Evolutionary conservation across 108 stramenopile species (phyloP).

Genomic region (Cyclotella cryptica): DNA sequence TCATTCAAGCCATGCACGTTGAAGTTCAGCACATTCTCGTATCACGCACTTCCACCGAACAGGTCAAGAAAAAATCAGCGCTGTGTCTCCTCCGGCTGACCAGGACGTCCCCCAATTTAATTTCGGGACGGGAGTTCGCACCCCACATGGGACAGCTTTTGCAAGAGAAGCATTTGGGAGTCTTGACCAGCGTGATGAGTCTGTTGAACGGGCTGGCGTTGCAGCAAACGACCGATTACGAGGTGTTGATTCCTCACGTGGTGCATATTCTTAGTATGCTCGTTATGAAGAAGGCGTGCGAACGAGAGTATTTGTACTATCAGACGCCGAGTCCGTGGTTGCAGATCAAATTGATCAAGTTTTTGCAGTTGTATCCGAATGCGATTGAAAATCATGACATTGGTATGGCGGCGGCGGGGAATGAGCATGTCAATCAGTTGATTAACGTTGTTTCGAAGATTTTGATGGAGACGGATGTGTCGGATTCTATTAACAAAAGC

Average conservation of each 20-base stretch:
- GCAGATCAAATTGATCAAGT: conserved; percentile 95
- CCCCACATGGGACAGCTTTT: conserved; percentile 84
- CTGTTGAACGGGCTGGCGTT: conserved; percentile 88
- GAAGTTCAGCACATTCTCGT: conserved; percentile 90
- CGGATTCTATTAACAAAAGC: conserved; percentile 96
- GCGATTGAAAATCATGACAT: conserved; percentile 57
- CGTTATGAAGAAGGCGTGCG: conserved; percentile 87
- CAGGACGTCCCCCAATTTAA: conserved; percentile 86
- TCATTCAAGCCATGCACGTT: conserved; percentile 87
- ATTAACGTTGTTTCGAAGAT: conserved; percentile 88
- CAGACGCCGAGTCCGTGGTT: conserved; percentile 94
- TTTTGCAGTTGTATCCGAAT: conserved; percentile 92
- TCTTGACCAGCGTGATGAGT: conserved; percentile 89
- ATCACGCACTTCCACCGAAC: conserved; percentile 81
- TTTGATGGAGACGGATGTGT: conserved; percentile 91
- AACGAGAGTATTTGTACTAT: conserved; percentile 95
- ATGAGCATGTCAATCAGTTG: conserved; percentile 81
- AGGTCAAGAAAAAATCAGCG: conserved; percentile 96
- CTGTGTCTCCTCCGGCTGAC: conserved; percentile 92
- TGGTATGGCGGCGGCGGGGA: conserved; percentile 50
- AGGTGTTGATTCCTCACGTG: conserved; percentile 90
- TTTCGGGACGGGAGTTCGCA: conserved; percentile 88
- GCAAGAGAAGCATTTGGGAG: conserved; percentile 93
- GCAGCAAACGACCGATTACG: conserved; percentile 80
- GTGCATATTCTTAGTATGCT: conserved; percentile 91